Conservation (phyloP, 192 early-diverging fungal genomes). For the Funneliformis geosporum region DNA sequence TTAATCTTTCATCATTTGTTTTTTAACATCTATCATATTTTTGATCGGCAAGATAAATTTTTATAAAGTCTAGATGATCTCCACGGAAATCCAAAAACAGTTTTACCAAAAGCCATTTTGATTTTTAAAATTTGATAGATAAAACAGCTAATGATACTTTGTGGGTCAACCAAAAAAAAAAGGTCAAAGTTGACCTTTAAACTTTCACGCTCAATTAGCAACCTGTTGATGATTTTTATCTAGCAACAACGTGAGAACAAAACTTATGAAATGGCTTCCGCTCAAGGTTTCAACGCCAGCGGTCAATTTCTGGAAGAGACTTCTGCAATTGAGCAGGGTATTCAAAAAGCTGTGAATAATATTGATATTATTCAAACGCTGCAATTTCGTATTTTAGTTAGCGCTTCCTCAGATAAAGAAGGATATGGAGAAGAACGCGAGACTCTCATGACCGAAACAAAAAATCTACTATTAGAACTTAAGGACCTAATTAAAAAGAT, state of each 20-base stretch:
- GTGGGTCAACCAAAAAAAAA: not conserved
- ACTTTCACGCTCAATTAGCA: not conserved
- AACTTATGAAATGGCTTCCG: not conserved
- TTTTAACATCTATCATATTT: too few species aligned
- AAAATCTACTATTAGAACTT: slow-evolving; percentile 7
- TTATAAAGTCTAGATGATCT: not conserved
- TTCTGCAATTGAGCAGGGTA: slow-evolving; percentile 6
- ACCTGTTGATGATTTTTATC: not conserved
- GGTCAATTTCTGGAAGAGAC: slow-evolving; percentile 16
- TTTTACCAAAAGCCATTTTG: not conserved
- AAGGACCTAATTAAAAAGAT: slow-evolving; percentile 31
- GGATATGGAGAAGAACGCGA: not conserved
- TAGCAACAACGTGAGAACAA: not conserved
- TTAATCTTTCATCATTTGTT: too few species aligned
- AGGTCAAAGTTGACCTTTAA: not conserved
- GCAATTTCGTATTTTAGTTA: slow-evolving; percentile 13
- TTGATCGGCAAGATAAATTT: too few species aligned
- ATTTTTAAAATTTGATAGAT: not conserved
- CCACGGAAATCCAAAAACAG: not conserved
- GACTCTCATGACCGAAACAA: not conserved
- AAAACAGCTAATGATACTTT: not conserved
- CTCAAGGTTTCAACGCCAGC: not conserved
- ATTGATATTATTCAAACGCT: slow-evolving; percentile 18
- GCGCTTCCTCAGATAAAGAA: slow-evolving; percentile 1
- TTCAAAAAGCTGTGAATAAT: slow-evolving; percentile 6